A percentile compares a stretch with the other conserved stretches of the same genome.
Conservation (phyloP, 169 alveolate genomes). For the Plasmodium gonderi region DNA sequence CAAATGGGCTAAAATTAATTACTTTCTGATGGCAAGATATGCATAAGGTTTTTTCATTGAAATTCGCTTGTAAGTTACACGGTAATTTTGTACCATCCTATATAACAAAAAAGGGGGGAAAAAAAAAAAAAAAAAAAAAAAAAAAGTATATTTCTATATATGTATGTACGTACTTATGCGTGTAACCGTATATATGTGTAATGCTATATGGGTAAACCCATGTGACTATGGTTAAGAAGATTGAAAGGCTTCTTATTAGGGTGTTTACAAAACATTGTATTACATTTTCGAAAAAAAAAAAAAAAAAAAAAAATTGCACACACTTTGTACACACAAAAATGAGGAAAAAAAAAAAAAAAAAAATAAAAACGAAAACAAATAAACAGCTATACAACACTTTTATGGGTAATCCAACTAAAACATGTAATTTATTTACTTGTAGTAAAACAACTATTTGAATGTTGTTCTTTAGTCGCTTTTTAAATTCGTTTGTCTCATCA, state of each 20-base stretch:
- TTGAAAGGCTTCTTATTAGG: not conserved
- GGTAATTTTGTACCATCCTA: slow-evolving; percentile 74
- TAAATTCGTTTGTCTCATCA: slow-evolving; percentile 63
- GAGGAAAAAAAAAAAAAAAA: not conserved
- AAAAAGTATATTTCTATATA: not conserved
- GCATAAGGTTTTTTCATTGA: slow-evolving; percentile 68
- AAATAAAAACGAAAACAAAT: not conserved
- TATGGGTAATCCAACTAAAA: not conserved
- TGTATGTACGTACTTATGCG: not conserved
- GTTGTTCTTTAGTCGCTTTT: slow-evolving; percentile 62
- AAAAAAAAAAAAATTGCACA: no score
- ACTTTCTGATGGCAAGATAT: slow-evolving; percentile 74
- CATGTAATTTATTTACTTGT: slow-evolving; percentile 47
- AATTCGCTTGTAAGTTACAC: slow-evolving; percentile 67
- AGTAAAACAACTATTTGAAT: slow-evolving; percentile 67
- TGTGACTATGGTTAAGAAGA: not conserved
- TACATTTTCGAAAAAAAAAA: not conserved
- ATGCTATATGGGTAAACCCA: not conserved
- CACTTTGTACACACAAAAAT: not conserved
- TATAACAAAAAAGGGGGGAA: not conserved
- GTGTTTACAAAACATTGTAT: not conserved
- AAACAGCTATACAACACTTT: not conserved
- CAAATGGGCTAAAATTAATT: not conserved
- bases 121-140: slow-evolving; percentile 41
- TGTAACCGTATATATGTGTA: no score